Evolutionary conservation across 2,329 filamentous ascomycete species (phyloP), one percentile per base, ranked within the genome.

Genomic region (Diaporthe citriasiana): DNA sequence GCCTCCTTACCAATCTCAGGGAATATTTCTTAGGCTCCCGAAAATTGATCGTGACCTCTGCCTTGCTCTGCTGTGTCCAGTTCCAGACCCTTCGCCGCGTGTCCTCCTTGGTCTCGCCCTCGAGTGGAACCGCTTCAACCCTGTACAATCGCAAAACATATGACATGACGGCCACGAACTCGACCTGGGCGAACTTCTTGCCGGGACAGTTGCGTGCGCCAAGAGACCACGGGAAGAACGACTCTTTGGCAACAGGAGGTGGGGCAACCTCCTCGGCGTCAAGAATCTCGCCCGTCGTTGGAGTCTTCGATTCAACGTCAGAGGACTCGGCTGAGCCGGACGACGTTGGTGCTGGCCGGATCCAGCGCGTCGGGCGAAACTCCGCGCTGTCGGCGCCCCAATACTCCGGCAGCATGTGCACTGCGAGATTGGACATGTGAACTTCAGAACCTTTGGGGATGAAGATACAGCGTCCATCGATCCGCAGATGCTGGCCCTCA

Each of bases 21-120:
- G 74, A 74, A n/a, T 78, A 76, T 59, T 77, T 78, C 72, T 76
- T 77, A n/a, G 57, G 70, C 47, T 72, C 70, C 9, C 47, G 45
- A 5, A 72, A 51, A 30, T 72, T 63, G 35, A 65, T 72, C 9
- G 70, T 65, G 19, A 72, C 27, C 35, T 72, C 33, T 4, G 56
- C 56, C n/a, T 63, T 59, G 27, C 56, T 51, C n/a, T 72, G 47
- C 45, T 33, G 30, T 13, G 57, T 65, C 33, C 51, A 72, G 8
- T 53, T 19, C 70, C 45, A 65, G 22, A 72, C 33, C 56, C 70
- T 38, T 17, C 25, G n/a, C 19, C 70, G 56, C 4, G 70, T 55
- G n/a, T 51, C 57, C 12, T 53, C 30, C 4, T 13, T 7, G 7
- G 9, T 42, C 25, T 72, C 59, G 9, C 71, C 59, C 15, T 42